These are phyloP conservation scores for Tieghemostelium lacteum DNA, from an alignment of 78 protist genomes.

Conservation along the genomic window DNA sequence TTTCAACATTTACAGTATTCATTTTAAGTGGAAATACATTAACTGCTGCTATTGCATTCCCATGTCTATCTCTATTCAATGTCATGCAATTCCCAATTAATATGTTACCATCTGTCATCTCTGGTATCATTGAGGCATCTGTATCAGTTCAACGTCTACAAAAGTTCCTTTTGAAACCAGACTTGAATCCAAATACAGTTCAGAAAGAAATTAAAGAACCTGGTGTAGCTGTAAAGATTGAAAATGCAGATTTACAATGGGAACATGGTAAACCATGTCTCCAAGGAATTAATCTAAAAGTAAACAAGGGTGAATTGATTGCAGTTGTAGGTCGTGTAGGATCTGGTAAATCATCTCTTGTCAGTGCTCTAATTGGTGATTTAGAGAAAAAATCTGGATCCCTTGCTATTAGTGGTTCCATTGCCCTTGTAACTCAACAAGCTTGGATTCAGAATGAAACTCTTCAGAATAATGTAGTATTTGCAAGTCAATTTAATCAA, in stretches of 20 bases:
- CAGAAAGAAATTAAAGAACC: background rate
- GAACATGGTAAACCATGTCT: slow-evolving; percentile 46
- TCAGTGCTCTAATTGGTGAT: slow-evolving; percentile 89
- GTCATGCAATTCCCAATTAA: slow-evolving; percentile 92
- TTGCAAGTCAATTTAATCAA: slow-evolving; percentile 85
- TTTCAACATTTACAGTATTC: slow-evolving; percentile 82
- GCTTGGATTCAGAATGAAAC: slow-evolving; percentile 96
- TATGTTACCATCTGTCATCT: slow-evolving; percentile 86
- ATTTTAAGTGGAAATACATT: slow-evolving; percentile 50
- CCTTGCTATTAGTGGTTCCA: slow-evolving; percentile 66
- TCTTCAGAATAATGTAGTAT: slow-evolving; percentile 94
- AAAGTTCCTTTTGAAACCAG: slow-evolving; percentile 66
- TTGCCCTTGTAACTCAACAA: slow-evolving; percentile 92
- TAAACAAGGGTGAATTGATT: slow-evolving; percentile 56
- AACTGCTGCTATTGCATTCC: slow-evolving; percentile 89
- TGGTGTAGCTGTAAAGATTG: slow-evolving; percentile 8
- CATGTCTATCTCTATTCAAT: slow-evolving; percentile 88
- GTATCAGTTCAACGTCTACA: slow-evolving; percentile 87
- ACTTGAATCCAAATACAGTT: slow-evolving; percentile 72
- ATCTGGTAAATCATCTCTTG: slow-evolving; percentile 91
- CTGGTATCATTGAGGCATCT: slow-evolving; percentile 78
- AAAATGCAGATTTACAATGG: slow-evolving; percentile 64
- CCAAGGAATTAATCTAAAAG: slow-evolving; percentile 22
- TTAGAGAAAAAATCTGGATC: slow-evolving; percentile 68
- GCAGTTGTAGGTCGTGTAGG: slow-evolving; percentile 94